Evolutionary conservation across 345 rosid genomes (phyloP).

Genomic region (Hevea brasiliensis): DNA sequence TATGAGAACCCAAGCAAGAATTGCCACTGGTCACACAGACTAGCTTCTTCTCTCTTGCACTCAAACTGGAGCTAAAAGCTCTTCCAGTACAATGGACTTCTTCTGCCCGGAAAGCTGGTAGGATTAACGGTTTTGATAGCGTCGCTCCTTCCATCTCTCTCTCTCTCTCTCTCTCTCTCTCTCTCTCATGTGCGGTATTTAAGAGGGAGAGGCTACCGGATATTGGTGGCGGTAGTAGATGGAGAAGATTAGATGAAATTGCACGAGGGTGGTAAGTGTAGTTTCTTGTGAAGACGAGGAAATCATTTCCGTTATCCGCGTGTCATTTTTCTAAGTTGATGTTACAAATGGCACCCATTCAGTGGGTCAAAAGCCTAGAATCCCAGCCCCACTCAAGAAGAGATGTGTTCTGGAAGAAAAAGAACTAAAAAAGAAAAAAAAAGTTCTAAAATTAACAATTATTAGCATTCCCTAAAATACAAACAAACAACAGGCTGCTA

Average conservation of each 20-base stretch:
- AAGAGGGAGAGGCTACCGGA: background rate
- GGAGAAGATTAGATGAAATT: constrained; percentile 22
- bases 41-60: constrained; percentile 29
- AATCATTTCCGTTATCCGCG: background rate
- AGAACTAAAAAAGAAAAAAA: no score
- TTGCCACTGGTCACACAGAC: constrained; percentile 46
- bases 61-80: constrained; percentile 19
- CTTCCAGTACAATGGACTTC: constrained; percentile 11
- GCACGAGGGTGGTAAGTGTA: constrained; percentile 27
- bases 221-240: constrained; percentile 20
- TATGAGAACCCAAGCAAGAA: constrained; percentile 35
- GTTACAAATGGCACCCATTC: background rate
- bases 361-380: background rate
- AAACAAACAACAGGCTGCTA: background rate
- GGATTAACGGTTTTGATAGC: constrained; percentile 5
- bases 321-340: background rate
- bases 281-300: background rate
- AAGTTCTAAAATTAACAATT: no score
- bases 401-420: background rate
- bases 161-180: background rate
- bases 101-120: constrained; percentile 14
- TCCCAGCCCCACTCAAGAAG: background rate
- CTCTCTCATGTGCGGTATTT: background rate
- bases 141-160: constrained; percentile 17
- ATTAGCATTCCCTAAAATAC: background rate